Base-by-base conservation (phyloP, 1,139 yeast genomes). In the Sugiyamaella japonica region DNA sequence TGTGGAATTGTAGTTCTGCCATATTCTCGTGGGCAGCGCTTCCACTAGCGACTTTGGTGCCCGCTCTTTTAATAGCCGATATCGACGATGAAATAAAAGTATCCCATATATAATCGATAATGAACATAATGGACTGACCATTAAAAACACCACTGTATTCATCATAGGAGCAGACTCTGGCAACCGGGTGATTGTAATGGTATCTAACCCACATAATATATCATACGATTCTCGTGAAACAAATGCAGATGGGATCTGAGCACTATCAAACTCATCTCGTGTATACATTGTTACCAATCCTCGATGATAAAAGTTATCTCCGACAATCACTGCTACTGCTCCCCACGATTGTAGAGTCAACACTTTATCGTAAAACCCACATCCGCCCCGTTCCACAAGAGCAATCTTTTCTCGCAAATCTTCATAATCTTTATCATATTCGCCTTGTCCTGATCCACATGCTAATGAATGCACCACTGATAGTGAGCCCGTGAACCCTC, bases 311-410 rank as follows among this genome's bases (percentile, higher is more conserved):
- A 63, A 62, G 52, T 71, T 68, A 57, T 74, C 76, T 17, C 75
- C 76, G 7, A 75, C 73, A 44, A 75, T 63, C 36, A 74, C 76
- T n/a, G 75, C 77, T 4, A 56, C 59, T 8, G 77, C 77, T 20
- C 78, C 77, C 61, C 68, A 63, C 8, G 59, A 57, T 60, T 75
- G 76, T 50, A 74, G 61, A 32, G 63, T 62, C 52, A 66, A 60
- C n/a, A 74, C 68, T 58, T 75, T 75, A 12, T 66, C 68, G 56
- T 67, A 70, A 52, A 74, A 70, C 25, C 72, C 66, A 63, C 78
- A 74, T 6, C 67, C 72, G 17, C 78, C 78, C 1, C 76, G 66
- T 47, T 56, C 53, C 10, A 75, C 75, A 47, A 73, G 59, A 6
- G 73, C 76, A 37, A 73, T 64, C 39, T 63, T 59, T 50, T 63